Base-by-base conservation (phyloP, 345 rosid genomes). In the Populus euphratica region DNA sequence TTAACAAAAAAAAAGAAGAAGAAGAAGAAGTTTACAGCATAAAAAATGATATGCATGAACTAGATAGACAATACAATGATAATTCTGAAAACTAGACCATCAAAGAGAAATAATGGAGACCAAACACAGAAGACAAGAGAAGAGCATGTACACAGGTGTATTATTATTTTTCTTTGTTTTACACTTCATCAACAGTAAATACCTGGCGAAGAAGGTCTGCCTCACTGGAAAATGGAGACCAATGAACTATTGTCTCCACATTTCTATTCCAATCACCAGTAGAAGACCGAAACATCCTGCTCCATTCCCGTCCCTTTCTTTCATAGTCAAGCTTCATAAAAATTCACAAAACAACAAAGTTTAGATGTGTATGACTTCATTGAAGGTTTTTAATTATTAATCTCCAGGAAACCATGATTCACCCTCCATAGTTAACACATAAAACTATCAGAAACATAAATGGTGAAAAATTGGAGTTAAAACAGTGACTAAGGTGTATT, bases 151-250 rank as follows among this genome's bases (percentile, higher is more conserved):
- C 23, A 6, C 18, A n/a, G n/a, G 59, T n/a, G 20, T 20, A 52
- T 52, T 52, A 6, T 20, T 52, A 18, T 52, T 52, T 52, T 52
- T 52, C 59, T 52, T 6, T 52, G 59, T 52, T 61, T 70, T 70
- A 63, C 18, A 47, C 20, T 29, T 70, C 64, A 62, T 43, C 68
- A 68, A 39, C 12, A 67, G 31, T 70, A 61, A 70, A 73, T 81
- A 95, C 99, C 97, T 94, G 97, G 68, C 72, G 85, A 72, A 91
- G 90, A 73, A 94, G 90, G 77, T 93, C 97, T 23, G 74, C 85
- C 87, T 94, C 95, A 79, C 86, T 89, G 8, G 90, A 86, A 80
- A 90, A 93, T 27, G 98, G 97, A 73, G 97, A 93, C 98, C 98
- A 94, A 33, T 86, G 88, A 75, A 86, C 47, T 50, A 93, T 88